Evolutionary conservation across 352 stramenopile genomes (phyloP).

Genomic region (Aphanomyces euteiches): DNA sequence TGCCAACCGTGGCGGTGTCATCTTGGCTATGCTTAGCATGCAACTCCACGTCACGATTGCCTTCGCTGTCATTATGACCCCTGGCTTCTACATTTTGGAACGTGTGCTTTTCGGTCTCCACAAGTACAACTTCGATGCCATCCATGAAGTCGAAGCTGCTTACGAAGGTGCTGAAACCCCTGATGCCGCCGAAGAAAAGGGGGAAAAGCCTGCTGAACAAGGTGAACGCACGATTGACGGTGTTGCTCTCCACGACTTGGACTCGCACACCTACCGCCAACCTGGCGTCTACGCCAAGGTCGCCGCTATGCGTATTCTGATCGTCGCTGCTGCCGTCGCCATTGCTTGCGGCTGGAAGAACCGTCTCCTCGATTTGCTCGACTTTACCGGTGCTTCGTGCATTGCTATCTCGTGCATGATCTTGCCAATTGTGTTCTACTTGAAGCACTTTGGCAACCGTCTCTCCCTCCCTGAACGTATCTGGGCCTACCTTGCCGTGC

Average conservation of each 20-base stretch:
- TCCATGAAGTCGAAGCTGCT: background rate
- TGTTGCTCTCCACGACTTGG: background rate
- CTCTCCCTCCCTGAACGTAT: constrained; percentile 16
- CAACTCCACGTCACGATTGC: constrained; percentile 51
- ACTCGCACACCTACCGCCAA: constrained; percentile 11
- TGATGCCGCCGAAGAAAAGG: background rate
- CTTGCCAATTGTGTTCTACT: constrained; percentile 30
- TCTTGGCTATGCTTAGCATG: constrained; percentile 55
- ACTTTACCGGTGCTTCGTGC: constrained; percentile 27
- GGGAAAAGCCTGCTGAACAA: background rate
- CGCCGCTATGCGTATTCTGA: constrained; percentile 5
- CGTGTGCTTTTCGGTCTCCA: constrained; percentile 58
- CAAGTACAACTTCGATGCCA: constrained; percentile 32
- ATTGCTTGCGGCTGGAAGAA: constrained; percentile 10
- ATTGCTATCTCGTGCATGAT: constrained; percentile 31
- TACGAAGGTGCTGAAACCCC: background rate
- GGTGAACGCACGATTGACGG: background rate
- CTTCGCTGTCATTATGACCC: constrained; percentile 57
- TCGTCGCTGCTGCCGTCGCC: constrained; percentile 29
- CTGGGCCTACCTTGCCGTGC: background rate
- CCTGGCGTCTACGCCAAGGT: constrained; percentile 16
- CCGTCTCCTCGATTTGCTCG: constrained; percentile 22
- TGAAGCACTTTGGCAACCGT: constrained; percentile 18
- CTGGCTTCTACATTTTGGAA: constrained; percentile 58
- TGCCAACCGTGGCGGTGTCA: constrained; percentile 41